A percentile compares a stretch with the other conserved stretches of the same genome.
Conservation (phyloP, 2,329 filamentous ascomycete genomes). For the Aureobasidium sp. region DNA sequence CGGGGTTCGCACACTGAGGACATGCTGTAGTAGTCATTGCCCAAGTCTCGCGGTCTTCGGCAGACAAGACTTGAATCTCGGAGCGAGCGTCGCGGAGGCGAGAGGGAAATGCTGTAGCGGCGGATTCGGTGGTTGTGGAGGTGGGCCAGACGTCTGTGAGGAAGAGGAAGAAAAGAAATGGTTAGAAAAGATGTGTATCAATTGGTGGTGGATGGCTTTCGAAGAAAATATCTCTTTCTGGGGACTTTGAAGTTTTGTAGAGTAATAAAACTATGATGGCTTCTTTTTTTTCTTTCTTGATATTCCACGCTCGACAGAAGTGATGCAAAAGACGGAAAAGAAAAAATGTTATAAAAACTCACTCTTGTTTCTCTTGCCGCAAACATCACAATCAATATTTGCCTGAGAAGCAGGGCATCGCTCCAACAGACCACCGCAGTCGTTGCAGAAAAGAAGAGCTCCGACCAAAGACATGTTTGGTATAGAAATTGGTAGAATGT, state of each 20-base stretch:
- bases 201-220: too few relatives aligned
- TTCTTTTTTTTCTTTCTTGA: not conserved
- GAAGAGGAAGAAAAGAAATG: slow-evolving; percentile 6
- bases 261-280: too few relatives aligned
- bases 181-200: slow-evolving; percentile 25
- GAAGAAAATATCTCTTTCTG: too few relatives aligned
- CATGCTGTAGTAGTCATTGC: slow-evolving; percentile 76
- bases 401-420: slow-evolving; percentile 80
- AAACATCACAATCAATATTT: slow-evolving; percentile 87
- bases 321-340: not conserved
- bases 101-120: slow-evolving; percentile 91
- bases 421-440: slow-evolving; percentile 92
- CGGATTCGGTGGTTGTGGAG: slow-evolving; percentile 82
- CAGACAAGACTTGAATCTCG: slow-evolving; percentile 83
- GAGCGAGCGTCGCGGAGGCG: slow-evolving; percentile 85
- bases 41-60: slow-evolving; percentile 76
- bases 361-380: slow-evolving; percentile 89
- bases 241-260: too few relatives aligned
- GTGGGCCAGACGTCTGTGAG: slow-evolving; percentile 75
- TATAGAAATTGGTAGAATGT: not conserved
- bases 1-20: slow-evolving; percentile 80
- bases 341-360: slow-evolving; percentile 9
- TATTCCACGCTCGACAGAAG: too few relatives aligned
- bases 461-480: slow-evolving; percentile 86
- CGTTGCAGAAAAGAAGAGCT: slow-evolving; percentile 91